Evolutionary conservation across 495 filamentous ascomycete genomes (phyloP), one percentile per base, ranked within the genome.

Genomic region (Xylona heveae): DNA sequence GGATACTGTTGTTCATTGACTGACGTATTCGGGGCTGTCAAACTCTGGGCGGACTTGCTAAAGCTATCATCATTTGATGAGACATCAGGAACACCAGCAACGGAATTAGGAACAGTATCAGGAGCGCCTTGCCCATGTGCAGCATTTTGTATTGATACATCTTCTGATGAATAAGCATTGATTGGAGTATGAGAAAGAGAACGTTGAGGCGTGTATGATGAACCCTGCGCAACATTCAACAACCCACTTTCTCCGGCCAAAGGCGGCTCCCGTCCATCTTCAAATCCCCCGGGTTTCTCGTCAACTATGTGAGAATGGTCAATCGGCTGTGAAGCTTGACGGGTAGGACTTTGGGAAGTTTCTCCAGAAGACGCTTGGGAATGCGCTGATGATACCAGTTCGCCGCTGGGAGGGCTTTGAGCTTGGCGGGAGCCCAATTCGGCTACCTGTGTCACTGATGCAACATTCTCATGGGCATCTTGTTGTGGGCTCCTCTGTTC

Each of bases 121-220:
- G 57, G 52, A 51, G 54, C 59, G 60, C 57, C 57, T 58, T 59
- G 49, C 47, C 53, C 56, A 51, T 64, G 57, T 51, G 50, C 52
- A 61, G 53, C 45, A 45, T 53, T 52, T 51, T 61, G 57, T 53
- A 58, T 56, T 53, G 58, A 57, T 64, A 69, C 59, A 71, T 64
- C 57, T 54, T 57, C 52, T 51, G 59, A 47, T 53, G 57, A 58
- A 62, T 58, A 51, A 53, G 50, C 59, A 64, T 64, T 58, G 61
- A 51, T 62, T 57, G 59, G 56, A 58, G 61, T 58, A 50, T 58
- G 55, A 53, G 64, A 56, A 57, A 55, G 50, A 53, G 61, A 57
- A 54, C 55, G 53, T 50, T 59, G 40, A 28, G 43, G 39, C 25
- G 44, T 38, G 39, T 36, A 35, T 28, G 43, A 34, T 41, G 37